phyloP scores from a whole-genome alignment of 2,329 filamentous ascomycete genomes.

The Raffaelea albimanens region DNA sequence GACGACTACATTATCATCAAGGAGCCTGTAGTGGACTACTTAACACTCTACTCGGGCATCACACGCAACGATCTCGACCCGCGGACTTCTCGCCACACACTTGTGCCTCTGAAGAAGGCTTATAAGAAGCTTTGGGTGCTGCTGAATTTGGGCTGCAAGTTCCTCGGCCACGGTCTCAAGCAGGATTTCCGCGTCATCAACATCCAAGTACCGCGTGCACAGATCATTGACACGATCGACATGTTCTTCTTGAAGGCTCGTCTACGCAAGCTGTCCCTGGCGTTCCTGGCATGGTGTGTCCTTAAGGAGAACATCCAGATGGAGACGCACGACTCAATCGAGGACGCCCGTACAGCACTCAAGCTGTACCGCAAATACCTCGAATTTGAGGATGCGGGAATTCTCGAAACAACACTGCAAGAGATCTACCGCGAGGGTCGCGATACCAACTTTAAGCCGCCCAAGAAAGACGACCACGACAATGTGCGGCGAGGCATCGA shows the following conservation, averaged over 20 bases:
- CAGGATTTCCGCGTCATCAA: conserved; percentile 98
- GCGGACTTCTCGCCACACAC: conserved; percentile 65
- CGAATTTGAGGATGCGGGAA: conserved; percentile 79
- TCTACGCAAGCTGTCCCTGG: conserved; percentile 78
- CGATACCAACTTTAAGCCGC: conserved; percentile 41
- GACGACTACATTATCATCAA: conserved; percentile 93
- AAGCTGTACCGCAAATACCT: conserved; percentile 83
- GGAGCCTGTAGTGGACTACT: conserved; percentile 87
- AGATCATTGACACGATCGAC: conserved; percentile 91
- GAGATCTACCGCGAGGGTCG: conserved; percentile 61
- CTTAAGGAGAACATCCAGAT: conserved; percentile 91
- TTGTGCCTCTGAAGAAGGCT: conserved; percentile 79
- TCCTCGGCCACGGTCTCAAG: conserved; percentile 85
- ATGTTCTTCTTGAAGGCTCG: conserved; percentile 77
- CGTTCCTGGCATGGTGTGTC: conserved; percentile 84
- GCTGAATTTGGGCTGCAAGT: conserved; percentile 86
- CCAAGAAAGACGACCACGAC: conserved; percentile 34
- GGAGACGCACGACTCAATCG: conserved; percentile 87
- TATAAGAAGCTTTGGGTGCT: conserved; percentile 99
- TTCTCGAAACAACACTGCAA: conserved; percentile 73
- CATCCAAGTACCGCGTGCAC: conserved; percentile 81
- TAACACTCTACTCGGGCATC: conserved; percentile 91
- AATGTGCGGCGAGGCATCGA: conserved; percentile 27
- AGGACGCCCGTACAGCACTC: conserved; percentile 85
- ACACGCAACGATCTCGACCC: conserved; percentile 76